Base-by-base conservation (phyloP, 1,284 basidiomycete species). In the Fomitopsis pinicola region DNA sequence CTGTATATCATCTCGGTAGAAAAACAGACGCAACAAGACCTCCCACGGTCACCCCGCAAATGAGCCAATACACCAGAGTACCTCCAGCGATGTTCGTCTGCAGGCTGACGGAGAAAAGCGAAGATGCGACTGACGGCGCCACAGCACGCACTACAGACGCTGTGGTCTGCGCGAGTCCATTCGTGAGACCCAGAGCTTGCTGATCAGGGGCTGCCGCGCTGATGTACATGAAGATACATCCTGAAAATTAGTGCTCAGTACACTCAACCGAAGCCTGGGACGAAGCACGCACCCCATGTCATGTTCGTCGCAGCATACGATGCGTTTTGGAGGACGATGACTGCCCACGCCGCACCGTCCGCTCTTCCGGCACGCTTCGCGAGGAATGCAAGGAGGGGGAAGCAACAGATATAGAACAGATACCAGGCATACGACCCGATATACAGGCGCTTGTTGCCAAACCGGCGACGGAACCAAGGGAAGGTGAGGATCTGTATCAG, bases 181-280 rank as follows among this genome's bases (percentile, higher is more conserved):
- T 93, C 19, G 89, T 89, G 17, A 88, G 83, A 17, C 92, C 92
- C 14, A 94, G 77, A 7, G 84, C 83, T 3, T 81, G 79, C 36
- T 77, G 77, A 59, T 84, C 84, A 0, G 87, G 86, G 0, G 85
- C 78, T 15, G 85, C 77, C 6, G 79, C 79, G n/a, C 80, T 75
- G 59, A 88, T 82, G 66, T 82, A 87, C 28, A 73, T 71, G 63
- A 71, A 73, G 45, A 71, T 67, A 55, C 72, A 73, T 15, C 72
- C 72, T 73, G 38, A 0, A 26, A 30, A 38, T 17, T 22, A 60
- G 15, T 15, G 45, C 7, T 7, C 35, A 15, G 33, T 62, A 64
- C 30, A 40, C 67, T 62, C 66, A 38, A 59, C 14, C 4, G 54
- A 40, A 12, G 58, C 63, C 28, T 66, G 55, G 52, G 59, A 15